Evolutionary conservation across 768 basidiomycete species (phyloP), one percentile per base, ranked within the genome.

Genomic region (Suillus plorans): DNA sequence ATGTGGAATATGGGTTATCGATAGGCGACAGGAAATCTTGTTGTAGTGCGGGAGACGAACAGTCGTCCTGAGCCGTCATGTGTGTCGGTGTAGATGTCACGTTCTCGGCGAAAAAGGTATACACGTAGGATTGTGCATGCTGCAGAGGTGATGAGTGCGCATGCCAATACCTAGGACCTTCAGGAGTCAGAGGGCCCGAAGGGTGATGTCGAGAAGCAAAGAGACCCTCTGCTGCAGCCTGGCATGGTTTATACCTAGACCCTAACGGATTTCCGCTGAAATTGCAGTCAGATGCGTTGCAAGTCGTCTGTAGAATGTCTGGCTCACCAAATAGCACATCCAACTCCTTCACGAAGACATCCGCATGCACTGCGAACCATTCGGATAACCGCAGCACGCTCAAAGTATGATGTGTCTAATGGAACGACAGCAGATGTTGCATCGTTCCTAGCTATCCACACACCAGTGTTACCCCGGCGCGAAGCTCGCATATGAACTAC

Each of bases 311-410:
- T 25, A 58, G 4, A 58, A 42, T 7, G 58, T 5, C 37, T 18
- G 25, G 75, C 82, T 70, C 61, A 81, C 86, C 86, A 89, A 53
- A 80, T 80, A 3, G 82, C 80, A 75, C 89, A 91, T 22, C 87
- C 89, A 12, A 91, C 79, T 6, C 88, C 89, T 73, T 90, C 88
- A 41, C 86, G 82, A 45, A 86, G 72, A 69, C 89, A 91, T 16
- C 89, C 88, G 68, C 89, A 91, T 3, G 84, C 76, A 66, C 82
- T 85, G 66, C 78, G 79, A 63, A 83, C 77, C 72, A 85, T 83
- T 72, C 81, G 82, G 45, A 82, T 80, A 20, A 82, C 77, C 16
- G 80, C 76, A 14, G 77, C 68, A 41, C 81, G 75, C 67, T 86
- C 85, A 71, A 90, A 88, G 74, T 90, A 90, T 13, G 73, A 74